Percentiles rank a stretch among this genome's conserved stretches.
These are phyloP conservation scores for Populus euphratica DNA, from an alignment of 345 rosid species.

Conservation along the genomic window DNA sequence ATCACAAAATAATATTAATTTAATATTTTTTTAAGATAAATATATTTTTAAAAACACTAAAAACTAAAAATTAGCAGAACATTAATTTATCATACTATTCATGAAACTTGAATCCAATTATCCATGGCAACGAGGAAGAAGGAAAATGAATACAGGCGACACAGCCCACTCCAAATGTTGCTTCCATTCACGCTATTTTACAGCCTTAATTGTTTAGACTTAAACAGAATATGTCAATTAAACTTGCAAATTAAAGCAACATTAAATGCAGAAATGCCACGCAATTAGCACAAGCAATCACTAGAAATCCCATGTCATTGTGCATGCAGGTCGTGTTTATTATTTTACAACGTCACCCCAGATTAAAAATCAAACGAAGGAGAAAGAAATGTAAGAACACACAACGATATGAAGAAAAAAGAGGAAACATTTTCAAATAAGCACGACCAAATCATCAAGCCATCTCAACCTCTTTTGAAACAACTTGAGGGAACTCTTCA, in stretches of 20 bases:
- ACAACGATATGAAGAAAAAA: not conserved
- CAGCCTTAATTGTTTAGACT: not conserved
- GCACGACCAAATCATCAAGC: conserved; percentile 13
- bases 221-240: not conserved
- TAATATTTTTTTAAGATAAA: too few species aligned
- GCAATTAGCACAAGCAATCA: not conserved
- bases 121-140: not conserved
- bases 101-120: not conserved
- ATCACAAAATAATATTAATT: too few species aligned
- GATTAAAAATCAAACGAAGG: not conserved
- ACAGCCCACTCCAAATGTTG: not conserved
- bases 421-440: not conserved
- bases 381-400: not conserved
- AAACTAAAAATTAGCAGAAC: too few species aligned
- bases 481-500: conserved; percentile 35
- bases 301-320: not conserved
- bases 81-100: too few species aligned
- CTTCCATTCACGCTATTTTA: not conserved
- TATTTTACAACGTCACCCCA: not conserved
- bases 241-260: not conserved
- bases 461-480: conserved; percentile 42
- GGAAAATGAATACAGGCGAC: not conserved
- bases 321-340: not conserved
- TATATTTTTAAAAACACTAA: too few species aligned
- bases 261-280: not conserved